Percentiles rank a stretch among this genome's conserved stretches.
These are phyloP conservation scores for Nematocida sp. DNA, from an alignment of 371 early-diverging fungal species.

Conservation along the genomic window DNA sequence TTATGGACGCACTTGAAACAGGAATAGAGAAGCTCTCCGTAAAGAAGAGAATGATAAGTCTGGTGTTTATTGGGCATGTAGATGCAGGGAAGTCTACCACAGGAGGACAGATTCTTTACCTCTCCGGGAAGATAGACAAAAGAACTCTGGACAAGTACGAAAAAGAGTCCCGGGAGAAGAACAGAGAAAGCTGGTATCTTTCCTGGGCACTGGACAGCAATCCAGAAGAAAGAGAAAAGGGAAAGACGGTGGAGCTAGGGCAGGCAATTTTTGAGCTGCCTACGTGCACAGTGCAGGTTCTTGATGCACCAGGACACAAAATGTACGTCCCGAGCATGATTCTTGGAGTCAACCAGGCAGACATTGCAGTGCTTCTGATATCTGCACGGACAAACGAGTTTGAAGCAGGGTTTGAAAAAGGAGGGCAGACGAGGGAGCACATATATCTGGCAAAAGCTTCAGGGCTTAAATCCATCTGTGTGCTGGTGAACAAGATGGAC, in stretches of 20 bases:
- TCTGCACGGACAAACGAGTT: conserved; percentile 88
- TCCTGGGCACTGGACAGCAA: conserved; percentile 64
- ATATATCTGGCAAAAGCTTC: conserved; percentile 74
- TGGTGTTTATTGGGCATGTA: conserved; percentile 99
- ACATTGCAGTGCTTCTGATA: conserved; percentile 81
- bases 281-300: conserved; percentile 66
- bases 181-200: conserved; percentile 65
- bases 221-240: conserved; percentile 71
- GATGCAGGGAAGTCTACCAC: conserved; percentile 96
- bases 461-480: conserved; percentile 52
- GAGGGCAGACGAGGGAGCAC: conserved; percentile 99
- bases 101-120: conserved; percentile 97
- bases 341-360: conserved; percentile 82
- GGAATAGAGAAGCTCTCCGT: conserved; percentile 21
- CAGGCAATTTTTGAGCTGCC: conserved; percentile 82
- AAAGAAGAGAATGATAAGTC: conserved; percentile 40
- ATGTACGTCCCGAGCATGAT: conserved; percentile 97
- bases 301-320: conserved; percentile 89
- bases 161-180: conserved; percentile 85
- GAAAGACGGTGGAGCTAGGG: conserved; percentile 64
- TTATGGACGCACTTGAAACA: conserved; percentile 31
- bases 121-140: conserved; percentile 95
- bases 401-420: conserved; percentile 91
- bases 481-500: conserved; percentile 66
- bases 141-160: conserved; percentile 97